Conservation (phyloP, 495 filamentous ascomycete genomes). For the Podospora didyma region DNA sequence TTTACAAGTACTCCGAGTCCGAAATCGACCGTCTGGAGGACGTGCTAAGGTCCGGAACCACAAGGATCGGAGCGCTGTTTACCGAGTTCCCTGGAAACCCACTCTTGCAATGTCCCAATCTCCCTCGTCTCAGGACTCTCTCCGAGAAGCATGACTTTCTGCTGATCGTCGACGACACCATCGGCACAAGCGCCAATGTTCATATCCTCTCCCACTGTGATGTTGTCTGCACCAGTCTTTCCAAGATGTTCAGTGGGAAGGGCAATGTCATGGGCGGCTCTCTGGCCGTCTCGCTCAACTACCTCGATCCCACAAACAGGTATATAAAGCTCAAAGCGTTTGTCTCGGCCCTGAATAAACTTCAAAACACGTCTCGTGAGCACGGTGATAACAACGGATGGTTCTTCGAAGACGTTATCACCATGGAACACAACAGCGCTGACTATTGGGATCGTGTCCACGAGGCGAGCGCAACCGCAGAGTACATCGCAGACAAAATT, state of each 20-base stretch:
- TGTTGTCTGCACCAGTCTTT: conserved; percentile 22
- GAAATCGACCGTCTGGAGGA: conserved; percentile 1
- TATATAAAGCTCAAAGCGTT: too few relatives aligned
- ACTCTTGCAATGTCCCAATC: conserved; percentile 17
- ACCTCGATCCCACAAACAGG: not conserved
- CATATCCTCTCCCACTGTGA: conserved; percentile 13
- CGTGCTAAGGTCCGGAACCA: not conserved
- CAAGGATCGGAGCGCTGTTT: conserved; percentile 6
- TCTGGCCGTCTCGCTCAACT: not conserved
- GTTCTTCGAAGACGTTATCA: conserved; percentile 16
- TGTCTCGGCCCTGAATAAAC: too few relatives aligned
- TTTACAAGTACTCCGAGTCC: conserved; percentile 6
- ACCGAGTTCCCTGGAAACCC: conserved; percentile 32
- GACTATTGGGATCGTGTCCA: conserved; percentile 12
- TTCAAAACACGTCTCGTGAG: not conserved
- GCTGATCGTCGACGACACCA: conserved; percentile 26
- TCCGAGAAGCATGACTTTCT: not conserved
- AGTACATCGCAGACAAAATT: not conserved
- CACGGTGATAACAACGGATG: conserved; percentile 1
- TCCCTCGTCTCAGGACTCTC: conserved; percentile 1
- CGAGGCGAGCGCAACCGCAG: conserved; percentile 12
- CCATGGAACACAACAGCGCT: conserved; percentile 22
- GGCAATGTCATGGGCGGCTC: conserved; percentile 29
- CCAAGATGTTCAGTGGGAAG: conserved; percentile 26
- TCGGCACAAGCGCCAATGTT: conserved; percentile 17